phyloP scores from a whole-genome alignment of 352 stramenopile species.

The Thalassiosira livingstoniorum region DNA sequence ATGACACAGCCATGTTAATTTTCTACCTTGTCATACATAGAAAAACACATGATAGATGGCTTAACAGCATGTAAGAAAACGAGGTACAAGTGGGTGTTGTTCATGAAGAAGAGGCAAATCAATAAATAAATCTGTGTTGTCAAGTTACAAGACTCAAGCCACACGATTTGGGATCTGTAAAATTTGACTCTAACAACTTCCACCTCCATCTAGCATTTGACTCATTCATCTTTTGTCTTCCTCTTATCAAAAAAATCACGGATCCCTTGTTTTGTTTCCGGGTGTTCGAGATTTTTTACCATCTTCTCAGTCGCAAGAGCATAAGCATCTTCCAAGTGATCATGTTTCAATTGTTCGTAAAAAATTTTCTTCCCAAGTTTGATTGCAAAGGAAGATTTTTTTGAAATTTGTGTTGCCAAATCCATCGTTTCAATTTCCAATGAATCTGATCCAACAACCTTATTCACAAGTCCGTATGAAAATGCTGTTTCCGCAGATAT shows the following conservation, averaged over 20 bases:
- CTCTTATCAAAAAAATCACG: constrained; percentile 63
- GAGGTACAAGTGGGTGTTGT: too few species aligned
- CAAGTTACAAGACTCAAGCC: too few species aligned
- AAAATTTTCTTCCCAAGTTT: constrained; percentile 64
- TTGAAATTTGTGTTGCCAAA: constrained; percentile 49
- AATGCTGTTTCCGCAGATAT: constrained; percentile 74
- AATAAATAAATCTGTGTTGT: too few species aligned
- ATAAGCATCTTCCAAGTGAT: constrained; percentile 59
- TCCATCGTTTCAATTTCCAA: constrained; percentile 52
- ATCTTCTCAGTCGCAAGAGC: constrained; percentile 57
- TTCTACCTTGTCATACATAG: too few species aligned
- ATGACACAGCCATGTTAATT: too few species aligned
- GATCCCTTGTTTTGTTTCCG: constrained; percentile 58
- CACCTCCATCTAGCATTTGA: too few species aligned
- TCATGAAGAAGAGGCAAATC: too few species aligned
- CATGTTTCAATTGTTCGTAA: constrained; percentile 57
- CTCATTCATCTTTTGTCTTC: too few species aligned
- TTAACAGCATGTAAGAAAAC: too few species aligned
- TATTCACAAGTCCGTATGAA: constrained; percentile 71
- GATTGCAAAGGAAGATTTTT: constrained; percentile 54
- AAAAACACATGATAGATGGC: too few species aligned
- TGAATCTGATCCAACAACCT: constrained; percentile 38
- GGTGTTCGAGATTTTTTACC: constrained; percentile 53
- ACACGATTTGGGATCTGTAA: too few species aligned
- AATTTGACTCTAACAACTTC: too few species aligned